A percentile compares a stretch with the other conserved stretches of the same genome.
These are phyloP conservation scores for Daucus carota DNA, from an alignment of 129 eudicot species.

Conservation along the genomic window DH1_v3.0 NC_030381.2:47929501-47930000, in stretches of 20 bases:
- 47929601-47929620: not conserved
- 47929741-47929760: not conserved
- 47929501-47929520: not conserved
- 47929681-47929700: not conserved
- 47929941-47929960: not conserved
- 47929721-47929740: too few species aligned
- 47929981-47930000: not conserved
- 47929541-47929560: too few species aligned
- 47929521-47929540: too few species aligned
- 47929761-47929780: not conserved
- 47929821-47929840: not conserved
- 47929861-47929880: not conserved
- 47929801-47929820: not conserved
- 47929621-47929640: not conserved
- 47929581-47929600: not conserved
- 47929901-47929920: not conserved
- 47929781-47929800: too few species aligned
- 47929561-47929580: too few species aligned
- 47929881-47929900: not conserved
- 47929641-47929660: not conserved
- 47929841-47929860: not conserved
- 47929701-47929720: not conserved
- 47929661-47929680: not conserved
- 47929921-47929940: not conserved
- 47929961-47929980: too few species aligned